phyloP scores from a whole-genome alignment of 176 grass and related monocot genomes.

The Raddia guianensis region DNA sequence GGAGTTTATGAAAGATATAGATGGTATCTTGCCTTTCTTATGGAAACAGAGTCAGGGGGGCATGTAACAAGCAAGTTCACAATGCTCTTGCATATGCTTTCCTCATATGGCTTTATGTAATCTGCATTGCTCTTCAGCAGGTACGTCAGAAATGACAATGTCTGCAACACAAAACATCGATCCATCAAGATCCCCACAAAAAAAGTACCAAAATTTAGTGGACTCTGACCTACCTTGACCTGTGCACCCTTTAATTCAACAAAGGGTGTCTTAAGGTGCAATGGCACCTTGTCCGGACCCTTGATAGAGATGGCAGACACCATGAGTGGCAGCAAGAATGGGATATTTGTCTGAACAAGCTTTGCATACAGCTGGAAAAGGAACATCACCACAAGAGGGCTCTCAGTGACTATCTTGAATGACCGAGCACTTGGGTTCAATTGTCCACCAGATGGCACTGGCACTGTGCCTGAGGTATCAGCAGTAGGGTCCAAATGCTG shows the following conservation, averaged over 20 bases:
- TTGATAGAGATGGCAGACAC: slow-evolving; percentile 81
- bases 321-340: slow-evolving; percentile 84
- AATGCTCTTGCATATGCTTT: slow-evolving; percentile 99
- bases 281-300: slow-evolving; percentile 79
- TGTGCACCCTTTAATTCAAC: slow-evolving; percentile 94
- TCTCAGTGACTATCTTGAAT: slow-evolving; percentile 98
- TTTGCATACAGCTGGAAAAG: slow-evolving; percentile 95
- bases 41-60: slow-evolving; percentile 93
- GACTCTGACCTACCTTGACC: slow-evolving; percentile 68
- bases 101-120: slow-evolving; percentile 88
- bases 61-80: slow-evolving; percentile 98
- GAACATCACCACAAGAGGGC: slow-evolving; percentile 98
- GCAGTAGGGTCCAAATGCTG: slow-evolving; percentile 52
- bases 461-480: slow-evolving; percentile 48
- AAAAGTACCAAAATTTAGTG: slow-evolving; percentile 28
- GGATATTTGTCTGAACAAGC: slow-evolving; percentile 99
- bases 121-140: slow-evolving; percentile 96
- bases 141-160: slow-evolving; percentile 89
- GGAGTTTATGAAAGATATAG: neutral
- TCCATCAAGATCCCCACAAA: slow-evolving; percentile 5
- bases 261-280: slow-evolving; percentile 78
- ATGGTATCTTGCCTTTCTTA: slow-evolving; percentile 70
- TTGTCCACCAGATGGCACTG: slow-evolving; percentile 56
- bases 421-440: slow-evolving; percentile 91
- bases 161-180: slow-evolving; percentile 62